Percentiles rank a stretch among this genome's conserved stretches.
phyloP scores from a whole-genome alignment of 495 filamentous ascomycete species.

The Xylaria scruposa region DNA sequence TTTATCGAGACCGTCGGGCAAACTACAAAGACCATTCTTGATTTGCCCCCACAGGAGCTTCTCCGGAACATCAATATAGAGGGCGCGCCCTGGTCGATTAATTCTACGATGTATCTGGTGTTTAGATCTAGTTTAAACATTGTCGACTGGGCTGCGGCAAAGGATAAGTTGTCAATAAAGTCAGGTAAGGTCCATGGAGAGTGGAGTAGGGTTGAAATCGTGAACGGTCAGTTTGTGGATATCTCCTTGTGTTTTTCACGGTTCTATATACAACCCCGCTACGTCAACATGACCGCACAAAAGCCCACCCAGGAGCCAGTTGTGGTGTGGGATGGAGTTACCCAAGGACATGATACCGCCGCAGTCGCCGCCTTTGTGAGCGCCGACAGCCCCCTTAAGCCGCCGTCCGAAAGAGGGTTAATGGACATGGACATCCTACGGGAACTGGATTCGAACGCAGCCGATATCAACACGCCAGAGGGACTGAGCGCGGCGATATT shows the following conservation, averaged over 20 bases:
- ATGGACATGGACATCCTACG: conserved; percentile 10
- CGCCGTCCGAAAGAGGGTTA: not conserved
- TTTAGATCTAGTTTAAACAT: not conserved
- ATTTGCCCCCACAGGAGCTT: not conserved
- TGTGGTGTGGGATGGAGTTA: not conserved
- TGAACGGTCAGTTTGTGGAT: not conserved
- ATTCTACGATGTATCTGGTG: conserved; percentile 11
- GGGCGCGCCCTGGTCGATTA: conserved; percentile 2
- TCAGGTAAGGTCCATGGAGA: not conserved
- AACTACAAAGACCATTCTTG: not conserved
- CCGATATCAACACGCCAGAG: not conserved
- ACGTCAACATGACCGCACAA: not conserved
- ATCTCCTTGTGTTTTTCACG: conserved; percentile 14
- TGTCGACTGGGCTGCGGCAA: not conserved
- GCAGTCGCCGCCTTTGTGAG: not conserved
- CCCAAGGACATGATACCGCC: not conserved
- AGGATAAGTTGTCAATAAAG: not conserved
- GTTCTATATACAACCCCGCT: not conserved
- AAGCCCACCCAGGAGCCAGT: not conserved
- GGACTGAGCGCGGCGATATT: not conserved
- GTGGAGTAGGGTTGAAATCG: conserved; percentile 6
- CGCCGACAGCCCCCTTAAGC: not conserved
- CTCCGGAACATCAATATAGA: not conserved
- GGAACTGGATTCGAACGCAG: not conserved
- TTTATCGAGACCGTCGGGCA: conserved; percentile 9